Base-by-base conservation (phyloP, 768 basidiomycete genomes). In the Suillus cothurnatus region DNA sequence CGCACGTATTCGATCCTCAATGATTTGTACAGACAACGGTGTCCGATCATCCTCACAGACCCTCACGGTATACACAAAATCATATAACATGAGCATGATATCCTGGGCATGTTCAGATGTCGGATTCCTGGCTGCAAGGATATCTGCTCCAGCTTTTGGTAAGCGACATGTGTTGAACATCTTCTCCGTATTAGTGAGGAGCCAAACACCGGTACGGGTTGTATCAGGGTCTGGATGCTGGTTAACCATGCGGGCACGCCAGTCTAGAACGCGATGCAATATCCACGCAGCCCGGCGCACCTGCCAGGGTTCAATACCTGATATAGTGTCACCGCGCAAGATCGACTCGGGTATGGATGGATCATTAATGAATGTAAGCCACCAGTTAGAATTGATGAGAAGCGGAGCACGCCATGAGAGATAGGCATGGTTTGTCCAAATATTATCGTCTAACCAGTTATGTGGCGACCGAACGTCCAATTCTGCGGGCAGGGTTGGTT, bases 371-470 rank as follows among this genome's bases (percentile, higher is more conserved):
- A 95, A 92, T 3, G 93, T 82, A 28, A 97, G 81, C 96, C 96
- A 98, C 95, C 95, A 98, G 72, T 97, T 98, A 4, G 95, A 96
- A 75, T 98, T 91, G 69, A 99, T 79, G 63, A 92, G 81, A 14
- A 99, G 80, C 0, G 96, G 95, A 0, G 86, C 86, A 38, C 96
- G 85, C 88, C 90, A 94, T 77, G 93, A 90, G 58, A 92, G 88
- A 75, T 99, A 99, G 1, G 93, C 88, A 70, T 91, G 90, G 70
- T 90, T 87, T 64, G 87, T 79, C 97, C 96, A 98, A 69, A 97
- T 89, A 63, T 92, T 94, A 74, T 98, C 95, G 68, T 96, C 87
- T 14, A 99, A 85, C 96, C 96, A 99, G 73, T 97, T 97, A 74
- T 89, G 81, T 0, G 94, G 93, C 8, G 95, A 95, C 1, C 81